Base-by-base conservation (phyloP, 2,329 filamentous ascomycete species). In the Ciborinia camelliae region DNA sequence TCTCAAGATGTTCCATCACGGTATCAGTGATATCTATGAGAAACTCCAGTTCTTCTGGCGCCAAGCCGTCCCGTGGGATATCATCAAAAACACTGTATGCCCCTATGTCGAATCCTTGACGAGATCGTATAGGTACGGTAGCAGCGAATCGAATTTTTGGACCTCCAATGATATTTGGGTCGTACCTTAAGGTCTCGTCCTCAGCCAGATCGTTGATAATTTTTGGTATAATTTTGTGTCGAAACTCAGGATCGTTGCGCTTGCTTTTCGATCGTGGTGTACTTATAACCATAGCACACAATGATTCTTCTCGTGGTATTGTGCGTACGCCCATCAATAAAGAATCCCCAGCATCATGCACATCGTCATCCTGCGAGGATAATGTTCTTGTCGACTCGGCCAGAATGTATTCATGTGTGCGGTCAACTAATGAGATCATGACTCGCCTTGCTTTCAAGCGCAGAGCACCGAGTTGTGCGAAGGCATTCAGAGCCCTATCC, bases 1-100 rank as follows among this genome's bases (percentile, higher is more conserved):
- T 83, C 75, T 86, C 85, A 10, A 90, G 73, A 65, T 89, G 86
- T 45, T 85, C 81, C 77, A 87, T 85, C 4, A 86, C 78, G 2
- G 84, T 81, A 35, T 76, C 77, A 1, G 82, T 77, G 73, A 88
- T 79, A 35, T 84, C 83, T 51, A 82, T 81, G 71, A 90, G 76
- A 57, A 85, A 86, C n/a, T 79, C 77, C 2, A 81, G 68, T 63
- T 86, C 81, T 18, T 79, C 78, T 0, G 75, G 68, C 15, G 77
- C 76, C 14, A 90, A 71, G 0, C 82, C 83, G 50, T 81, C 70
- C 20, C 84, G 81, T 0, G 84, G 81, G 18, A 77, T 77, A 41
- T 83, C 81, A 68, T 88, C 86, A 4, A 87, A 76, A 6, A 89
- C 81, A 63, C 69, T 72, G 3, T 72, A 68, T 54, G 69, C 68